These are phyloP conservation scores for Entelexis sorbosivorans DNA, from an alignment of 1,139 yeast genomes.

Conservation along the genomic window DNA sequence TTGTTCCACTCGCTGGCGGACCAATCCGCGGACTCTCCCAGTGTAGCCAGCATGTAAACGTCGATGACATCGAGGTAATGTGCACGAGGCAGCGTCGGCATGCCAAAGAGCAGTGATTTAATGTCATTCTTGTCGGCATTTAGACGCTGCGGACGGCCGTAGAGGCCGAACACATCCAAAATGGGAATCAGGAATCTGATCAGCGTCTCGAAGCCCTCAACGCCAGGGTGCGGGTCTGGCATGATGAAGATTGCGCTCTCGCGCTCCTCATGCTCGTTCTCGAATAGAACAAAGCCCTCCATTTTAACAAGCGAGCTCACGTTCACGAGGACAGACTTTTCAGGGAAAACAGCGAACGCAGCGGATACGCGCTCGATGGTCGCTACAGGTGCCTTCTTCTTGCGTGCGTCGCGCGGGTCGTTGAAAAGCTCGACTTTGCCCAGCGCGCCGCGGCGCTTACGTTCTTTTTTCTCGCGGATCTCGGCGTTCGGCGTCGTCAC, in stretches of 20 bases:
- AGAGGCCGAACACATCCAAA: conserved; percentile 73
- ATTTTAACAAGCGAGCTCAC: conserved; percentile 78
- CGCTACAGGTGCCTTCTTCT: conserved; percentile 68
- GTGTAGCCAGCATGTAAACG: conserved; percentile 36
- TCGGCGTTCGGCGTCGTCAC: conserved; percentile 63
- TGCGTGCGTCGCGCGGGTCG: conserved; percentile 31
- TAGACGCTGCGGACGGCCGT: conserved; percentile 81
- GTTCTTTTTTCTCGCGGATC: conserved; percentile 33
- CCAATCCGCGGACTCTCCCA: conserved; percentile 45
- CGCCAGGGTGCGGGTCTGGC: conserved; percentile 92
- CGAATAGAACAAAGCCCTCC: conserved; percentile 68
- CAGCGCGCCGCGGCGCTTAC: conserved; percentile 28
- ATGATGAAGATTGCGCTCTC: conserved; percentile 78
- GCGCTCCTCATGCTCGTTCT: conserved; percentile 51
- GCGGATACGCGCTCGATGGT: conserved; percentile 58
- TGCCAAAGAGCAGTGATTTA: conserved; percentile 71
- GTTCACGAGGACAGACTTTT: conserved; percentile 66
- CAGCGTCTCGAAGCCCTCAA: conserved; percentile 87
- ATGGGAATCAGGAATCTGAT: conserved; percentile 79
- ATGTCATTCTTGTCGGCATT: conserved; percentile 80
- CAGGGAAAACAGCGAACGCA: conserved; percentile 90
- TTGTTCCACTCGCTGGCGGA: conserved; percentile 56
- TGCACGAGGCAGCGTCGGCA: conserved; percentile 81
- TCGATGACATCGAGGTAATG: conserved; percentile 66
- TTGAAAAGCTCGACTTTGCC: conserved; percentile 35